Evolutionary conservation across 768 basidiomycete species (phyloP), one percentile per base, ranked within the genome.

Genomic region (Lentinula aciculospora): DNA sequence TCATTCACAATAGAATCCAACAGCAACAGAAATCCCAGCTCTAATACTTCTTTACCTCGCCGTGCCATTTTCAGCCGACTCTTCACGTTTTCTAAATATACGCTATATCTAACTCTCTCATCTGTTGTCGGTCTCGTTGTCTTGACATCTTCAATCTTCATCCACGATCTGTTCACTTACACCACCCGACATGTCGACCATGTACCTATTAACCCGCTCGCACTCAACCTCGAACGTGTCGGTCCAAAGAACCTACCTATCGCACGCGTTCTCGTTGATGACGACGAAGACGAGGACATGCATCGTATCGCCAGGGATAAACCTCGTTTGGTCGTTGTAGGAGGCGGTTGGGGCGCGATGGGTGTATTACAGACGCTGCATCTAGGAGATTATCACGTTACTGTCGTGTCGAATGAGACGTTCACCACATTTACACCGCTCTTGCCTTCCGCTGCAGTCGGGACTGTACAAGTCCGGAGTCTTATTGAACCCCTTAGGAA

Each of bases 271-370:
- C 82, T 88, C 47, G 81, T 98, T 19, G 88, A 87, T 65, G 94
- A 97, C 64, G 84, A 89, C 58, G 84, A 92, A 58, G 86, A 92
- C 65, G 88, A 88, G 56, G 81, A 81, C 51, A 80, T 81, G 58
- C 73, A 72, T 60, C 72, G 75, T 23, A 75, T 94, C 48, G 78
- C 80, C 19, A 44, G 42, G n/a, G 71, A 77, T 44, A 94, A 91
- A 70, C 94, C 94, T 15, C 84, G 82, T 66, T 78, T 98, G 17
- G 92, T 98, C 50, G 84, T 98, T 58, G 79, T 98, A 28, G 96
- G 96, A 31, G 94, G 93, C 37, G 96, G 96, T 4, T 99, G 97
- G 96, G 96, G 94, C 50, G 89, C 93, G 7, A 83, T 98, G 63
- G 86, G 89, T 19, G 73, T 89, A 4, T 73, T 98, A n/a, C 79